Conservation (phyloP, 2,329 filamentous ascomycete species). For the Alternaria burnsii region DNA sequence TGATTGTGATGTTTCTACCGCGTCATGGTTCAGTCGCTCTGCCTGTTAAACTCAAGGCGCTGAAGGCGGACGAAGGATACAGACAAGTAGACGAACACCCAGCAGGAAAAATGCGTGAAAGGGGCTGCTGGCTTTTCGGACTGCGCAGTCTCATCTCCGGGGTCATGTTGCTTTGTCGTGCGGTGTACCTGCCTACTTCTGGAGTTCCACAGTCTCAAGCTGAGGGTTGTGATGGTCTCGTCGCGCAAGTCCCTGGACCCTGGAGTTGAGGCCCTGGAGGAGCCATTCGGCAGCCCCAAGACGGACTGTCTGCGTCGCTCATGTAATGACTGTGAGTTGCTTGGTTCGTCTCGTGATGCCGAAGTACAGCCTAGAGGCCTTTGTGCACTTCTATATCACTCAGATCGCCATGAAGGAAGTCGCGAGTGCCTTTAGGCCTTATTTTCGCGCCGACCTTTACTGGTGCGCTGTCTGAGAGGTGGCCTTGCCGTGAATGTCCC, state of each 20-base stretch:
- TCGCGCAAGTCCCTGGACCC: not conserved
- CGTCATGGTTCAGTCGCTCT: not conserved
- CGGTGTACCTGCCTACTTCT: not conserved
- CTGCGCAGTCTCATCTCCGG: not conserved
- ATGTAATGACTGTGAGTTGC: not conserved
- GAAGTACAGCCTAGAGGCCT: not conserved
- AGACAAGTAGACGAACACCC: not conserved
- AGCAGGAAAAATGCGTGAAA: not conserved
- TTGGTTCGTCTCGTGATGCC: fast-evolving
- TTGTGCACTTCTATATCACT: too few relatives aligned
- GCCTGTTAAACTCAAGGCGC: not conserved
- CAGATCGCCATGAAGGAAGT: not conserved
- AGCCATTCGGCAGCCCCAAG: not conserved
- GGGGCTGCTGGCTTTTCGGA: not conserved
- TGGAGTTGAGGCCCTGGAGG: not conserved
- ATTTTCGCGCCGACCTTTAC: not conserved
- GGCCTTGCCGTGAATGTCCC: not conserved
- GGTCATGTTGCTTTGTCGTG: not conserved
- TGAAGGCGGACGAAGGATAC: too few relatives aligned
- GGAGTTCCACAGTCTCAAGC: not conserved
- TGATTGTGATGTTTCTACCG: not conserved
- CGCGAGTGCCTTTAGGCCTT: not conserved
- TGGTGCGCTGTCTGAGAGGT: not conserved
- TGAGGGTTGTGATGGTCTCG: not conserved
- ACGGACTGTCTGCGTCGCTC: not conserved